Evolutionary conservation across 331 rosid species (phyloP), one percentile per base, ranked within the genome.

Genomic region (Spiraea crenata): DNA sequence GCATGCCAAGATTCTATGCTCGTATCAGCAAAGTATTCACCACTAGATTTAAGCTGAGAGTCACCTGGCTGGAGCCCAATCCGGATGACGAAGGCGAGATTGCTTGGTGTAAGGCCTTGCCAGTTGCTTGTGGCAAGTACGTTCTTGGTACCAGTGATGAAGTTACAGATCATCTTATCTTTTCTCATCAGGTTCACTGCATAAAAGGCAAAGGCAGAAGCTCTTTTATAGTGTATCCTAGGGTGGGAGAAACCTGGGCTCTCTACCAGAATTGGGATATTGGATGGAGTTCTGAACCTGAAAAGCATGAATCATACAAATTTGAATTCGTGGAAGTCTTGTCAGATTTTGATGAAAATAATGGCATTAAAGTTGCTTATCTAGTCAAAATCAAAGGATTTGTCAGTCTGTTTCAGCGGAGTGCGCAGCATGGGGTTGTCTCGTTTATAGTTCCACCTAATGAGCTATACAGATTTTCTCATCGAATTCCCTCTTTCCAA

Each of bases 191-290:
- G 78, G 51, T 77, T 54, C 68, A 80, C 60, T 58, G 74, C 75
- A 68, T 42, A 59, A 80, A 65, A 66, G 76, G 63, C 42, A 56
- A 65, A 31, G 42, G 60, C 37, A 66, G 72, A 66, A 46, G 40
- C 54, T 20, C 77, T 51, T 77, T 52, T 31, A 6, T 77, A 17
- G 56, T 85, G 44, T 77, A 82, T 73, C 87, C 90, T 19, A 74
- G 76, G 55, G 75, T 77, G 79, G 90, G 90, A 31, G 87, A 85
- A 69, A 85, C 87, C 25, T 85, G 90, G 90, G 90, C 87, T 47
- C 61, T 85, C n/a, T 85, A 67, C 76, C 83, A 80, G 77, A 57
- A 85, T 59, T 85, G 90, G 90, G 85, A 82, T 69, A 72, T 82
- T n/a, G 69, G 76, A 63, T 85, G 90, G 87, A 65, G 77, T 54